Percentiles rank a stretch among this genome's conserved stretches.
These are phyloP conservation scores for Pseudogymnoascus sp. DNA, from an alignment of 2,329 filamentous ascomycete genomes.

Conservation along the genomic window DNA sequence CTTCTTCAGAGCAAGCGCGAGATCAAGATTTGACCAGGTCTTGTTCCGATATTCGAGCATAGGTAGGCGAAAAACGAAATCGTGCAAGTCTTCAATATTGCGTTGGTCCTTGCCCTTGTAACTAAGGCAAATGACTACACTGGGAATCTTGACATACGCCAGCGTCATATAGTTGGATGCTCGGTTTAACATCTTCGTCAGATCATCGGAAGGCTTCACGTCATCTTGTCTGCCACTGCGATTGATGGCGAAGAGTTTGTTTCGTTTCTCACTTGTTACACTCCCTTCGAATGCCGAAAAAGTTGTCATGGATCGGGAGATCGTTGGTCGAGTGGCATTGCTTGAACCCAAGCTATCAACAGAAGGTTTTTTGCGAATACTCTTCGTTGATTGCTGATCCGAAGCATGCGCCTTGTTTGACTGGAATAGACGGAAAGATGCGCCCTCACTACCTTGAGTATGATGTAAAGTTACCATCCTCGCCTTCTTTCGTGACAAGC, in stretches of 20 bases:
- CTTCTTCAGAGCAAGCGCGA: constrained; percentile 87
- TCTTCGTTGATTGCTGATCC: constrained; percentile 18
- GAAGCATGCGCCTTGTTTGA: constrained; percentile 25
- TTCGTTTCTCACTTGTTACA: constrained; percentile 27
- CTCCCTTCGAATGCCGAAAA: constrained; percentile 19
- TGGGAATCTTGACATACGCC: constrained; percentile 88
- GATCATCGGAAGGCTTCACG: constrained; percentile 70
- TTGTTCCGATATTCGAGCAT: constrained; percentile 96
- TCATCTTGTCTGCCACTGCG: constrained; percentile 45
- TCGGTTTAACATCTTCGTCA: constrained; percentile 92
- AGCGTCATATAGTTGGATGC: constrained; percentile 98
- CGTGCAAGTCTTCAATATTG: constrained; percentile 93
- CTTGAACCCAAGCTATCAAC: constrained; percentile 26
- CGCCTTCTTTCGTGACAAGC: neutral
- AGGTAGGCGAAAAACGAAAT: constrained; percentile 94
- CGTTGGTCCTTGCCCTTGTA: constrained; percentile 95
- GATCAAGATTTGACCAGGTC: constrained; percentile 95
- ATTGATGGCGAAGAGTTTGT: constrained; percentile 48
- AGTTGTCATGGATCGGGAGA: constrained; percentile 22
- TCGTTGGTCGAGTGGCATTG: constrained; percentile 19
- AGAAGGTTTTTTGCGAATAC: constrained; percentile 26
- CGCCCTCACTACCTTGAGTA: constrained; percentile 24
- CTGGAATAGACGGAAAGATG: constrained; percentile 38
- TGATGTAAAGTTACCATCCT: constrained; percentile 24
- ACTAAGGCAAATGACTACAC: constrained; percentile 88